These are phyloP conservation scores for Balakata baccata DNA, from an alignment of 345 rosid species.

Conservation along the genomic window DNA sequence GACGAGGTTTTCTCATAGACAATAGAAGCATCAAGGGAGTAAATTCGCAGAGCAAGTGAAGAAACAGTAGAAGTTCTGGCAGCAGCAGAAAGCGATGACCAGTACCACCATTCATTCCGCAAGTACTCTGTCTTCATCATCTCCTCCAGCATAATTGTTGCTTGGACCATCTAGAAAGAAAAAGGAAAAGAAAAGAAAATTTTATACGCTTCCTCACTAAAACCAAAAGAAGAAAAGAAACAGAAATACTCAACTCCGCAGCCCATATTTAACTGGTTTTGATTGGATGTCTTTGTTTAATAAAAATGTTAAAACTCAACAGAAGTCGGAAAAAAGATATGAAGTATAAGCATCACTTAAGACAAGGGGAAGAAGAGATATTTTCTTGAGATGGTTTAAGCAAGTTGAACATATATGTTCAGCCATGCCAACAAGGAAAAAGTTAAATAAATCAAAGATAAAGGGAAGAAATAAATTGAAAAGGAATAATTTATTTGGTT, in stretches of 20 bases:
- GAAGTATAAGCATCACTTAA: neutral
- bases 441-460: neutral
- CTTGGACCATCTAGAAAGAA: constrained; percentile 77
- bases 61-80: constrained; percentile 74
- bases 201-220: neutral
- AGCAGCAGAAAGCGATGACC: constrained; percentile 96
- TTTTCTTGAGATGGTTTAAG: neutral
- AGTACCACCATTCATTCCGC: constrained; percentile 96
- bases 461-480: neutral
- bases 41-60: constrained; percentile 75
- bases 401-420: neutral
- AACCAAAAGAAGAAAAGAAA: neutral
- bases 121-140: constrained; percentile 74
- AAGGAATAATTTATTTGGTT: neutral
- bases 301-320: neutral
- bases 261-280: neutral
- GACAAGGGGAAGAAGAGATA: neutral
- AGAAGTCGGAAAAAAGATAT: neutral
- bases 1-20: constrained; percentile 50
- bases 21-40: constrained; percentile 77
- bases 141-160: constrained; percentile 77
- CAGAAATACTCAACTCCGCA: neutral
- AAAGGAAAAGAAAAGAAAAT: neutral
- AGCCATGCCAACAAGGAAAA: neutral
- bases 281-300: neutral